A percentile compares a stretch with the other conserved stretches of the same genome.
phyloP scores from a whole-genome alignment of 495 filamentous ascomycete species.

The Lasiosphaeris hirsuta region DNA sequence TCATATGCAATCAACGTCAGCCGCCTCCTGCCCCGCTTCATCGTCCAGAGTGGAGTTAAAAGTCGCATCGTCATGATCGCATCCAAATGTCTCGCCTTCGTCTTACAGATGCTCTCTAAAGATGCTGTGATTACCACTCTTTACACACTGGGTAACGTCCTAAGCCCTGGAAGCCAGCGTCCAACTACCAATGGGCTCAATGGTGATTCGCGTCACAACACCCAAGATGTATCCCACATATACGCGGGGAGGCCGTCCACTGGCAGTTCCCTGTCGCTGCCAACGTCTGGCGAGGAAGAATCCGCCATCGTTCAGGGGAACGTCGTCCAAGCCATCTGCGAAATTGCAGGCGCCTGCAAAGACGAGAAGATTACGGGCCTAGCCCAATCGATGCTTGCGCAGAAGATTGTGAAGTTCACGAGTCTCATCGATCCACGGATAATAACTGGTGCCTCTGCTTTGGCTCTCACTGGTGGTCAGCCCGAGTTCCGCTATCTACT shows the following conservation, averaged over 20 bases:
- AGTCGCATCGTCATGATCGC: constrained; percentile 66
- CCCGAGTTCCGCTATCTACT: constrained; percentile 80
- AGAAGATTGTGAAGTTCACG: constrained; percentile 84
- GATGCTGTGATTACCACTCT: constrained; percentile 92
- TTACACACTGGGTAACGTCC: constrained; percentile 88
- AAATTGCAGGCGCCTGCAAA: constrained; percentile 72
- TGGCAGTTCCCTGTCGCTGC: constrained; percentile 75
- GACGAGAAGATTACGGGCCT: constrained; percentile 92
- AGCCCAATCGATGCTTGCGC: constrained; percentile 91
- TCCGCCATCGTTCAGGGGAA: constrained; percentile 67
- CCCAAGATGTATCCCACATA: constrained; percentile 35
- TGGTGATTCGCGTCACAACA: constrained; percentile 33
- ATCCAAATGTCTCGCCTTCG: constrained; percentile 73
- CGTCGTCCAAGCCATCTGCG: constrained; percentile 84
- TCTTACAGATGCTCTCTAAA: constrained; percentile 76
- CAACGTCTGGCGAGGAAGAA: constrained; percentile 69
- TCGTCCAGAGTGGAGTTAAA: constrained; percentile 72
- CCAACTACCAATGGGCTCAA: constrained; percentile 34
- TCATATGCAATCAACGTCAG: constrained; percentile 71
- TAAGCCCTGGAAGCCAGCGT: constrained; percentile 64
- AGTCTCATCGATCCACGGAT: constrained; percentile 74
- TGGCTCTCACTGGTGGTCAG: constrained; percentile 71
- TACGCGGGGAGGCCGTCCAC: constrained; percentile 56
- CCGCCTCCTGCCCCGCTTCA: constrained; percentile 75
- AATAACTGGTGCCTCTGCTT: constrained; percentile 69